Evolutionary conservation across 352 stramenopile species (phyloP).

Genomic region (Plasmopara viticola): DNA sequence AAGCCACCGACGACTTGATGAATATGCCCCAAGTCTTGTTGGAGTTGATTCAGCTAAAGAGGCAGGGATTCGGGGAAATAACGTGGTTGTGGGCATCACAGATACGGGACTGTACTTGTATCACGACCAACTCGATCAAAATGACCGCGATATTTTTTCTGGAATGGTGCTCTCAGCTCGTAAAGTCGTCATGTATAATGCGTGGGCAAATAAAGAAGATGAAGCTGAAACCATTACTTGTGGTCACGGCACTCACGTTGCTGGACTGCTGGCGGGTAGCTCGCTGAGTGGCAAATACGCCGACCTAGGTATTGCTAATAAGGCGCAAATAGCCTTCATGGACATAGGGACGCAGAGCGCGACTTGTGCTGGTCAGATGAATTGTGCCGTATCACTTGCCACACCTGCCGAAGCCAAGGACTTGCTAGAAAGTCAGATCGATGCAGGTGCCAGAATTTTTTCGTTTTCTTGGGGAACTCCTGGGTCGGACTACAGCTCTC

Average conservation of each 20-base stretch:
- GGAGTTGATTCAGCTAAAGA: constrained; percentile 54
- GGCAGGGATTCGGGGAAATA: constrained; percentile 59
- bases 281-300: constrained; percentile 52
- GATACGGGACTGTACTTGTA: constrained; percentile 77
- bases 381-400: constrained; percentile 49
- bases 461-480: constrained; percentile 81
- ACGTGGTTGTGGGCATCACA: constrained; percentile 73
- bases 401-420: constrained; percentile 58
- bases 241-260: constrained; percentile 86
- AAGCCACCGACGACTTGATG: constrained; percentile 45
- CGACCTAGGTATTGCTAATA: constrained; percentile 66
- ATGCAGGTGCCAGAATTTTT: constrained; percentile 68
- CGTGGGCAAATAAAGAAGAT: constrained; percentile 57
- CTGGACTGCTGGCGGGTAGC: constrained; percentile 70
- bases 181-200: constrained; percentile 79
- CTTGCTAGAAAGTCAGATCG: constrained; percentile 62
- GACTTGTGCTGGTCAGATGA: constrained; percentile 36
- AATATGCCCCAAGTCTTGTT: constrained; percentile 52
- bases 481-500: constrained; percentile 68
- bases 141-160: constrained; percentile 41
- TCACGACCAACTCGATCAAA: constrained; percentile 80
- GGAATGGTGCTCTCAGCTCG: constrained; percentile 35
- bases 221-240: constrained; percentile 62
- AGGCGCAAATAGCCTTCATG: constrained; percentile 87
- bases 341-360: constrained; percentile 70